Evolutionary conservation across 148 eudicot species (phyloP).

Genomic region (Bassia scoparia): DNA sequence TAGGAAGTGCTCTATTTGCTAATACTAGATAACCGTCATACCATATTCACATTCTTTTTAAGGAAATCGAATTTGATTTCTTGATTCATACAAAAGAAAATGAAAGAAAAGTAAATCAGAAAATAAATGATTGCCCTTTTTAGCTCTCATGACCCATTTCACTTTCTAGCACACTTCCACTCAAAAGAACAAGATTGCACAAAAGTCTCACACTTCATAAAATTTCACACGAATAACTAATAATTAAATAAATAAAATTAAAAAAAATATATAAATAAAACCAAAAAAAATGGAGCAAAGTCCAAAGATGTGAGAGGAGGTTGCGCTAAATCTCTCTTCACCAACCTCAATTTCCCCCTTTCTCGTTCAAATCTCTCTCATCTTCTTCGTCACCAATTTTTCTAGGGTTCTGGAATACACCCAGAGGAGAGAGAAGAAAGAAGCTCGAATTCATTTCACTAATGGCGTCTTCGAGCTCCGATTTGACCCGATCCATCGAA

Average conservation of each 20-base stretch:
- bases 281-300: background rate
- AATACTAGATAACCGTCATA: no score
- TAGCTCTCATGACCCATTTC: background rate
- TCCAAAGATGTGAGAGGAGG: background rate
- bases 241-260: background rate
- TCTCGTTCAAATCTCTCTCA: background rate
- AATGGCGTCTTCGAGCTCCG: slow-evolving; percentile 39
- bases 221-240: background rate
- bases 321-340: slow-evolving; percentile 5
- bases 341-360: background rate
- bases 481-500: slow-evolving; percentile 41
- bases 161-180: background rate
- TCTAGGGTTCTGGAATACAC: slow-evolving; percentile 17
- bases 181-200: background rate
- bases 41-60: no score
- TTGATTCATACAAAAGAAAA: background rate
- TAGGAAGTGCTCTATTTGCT: no score
- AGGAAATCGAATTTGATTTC: background rate
- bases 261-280: background rate
- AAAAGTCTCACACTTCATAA: background rate
- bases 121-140: background rate
- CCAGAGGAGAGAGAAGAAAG: slow-evolving; percentile 16
- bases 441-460: background rate
- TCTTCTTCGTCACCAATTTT: background rate
- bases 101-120: background rate